Percentiles rank a stretch among this genome's conserved stretches.
Evolutionary conservation across 176 grass and related monocot species (phyloP).

Genomic region (Avena insularis): DNA sequence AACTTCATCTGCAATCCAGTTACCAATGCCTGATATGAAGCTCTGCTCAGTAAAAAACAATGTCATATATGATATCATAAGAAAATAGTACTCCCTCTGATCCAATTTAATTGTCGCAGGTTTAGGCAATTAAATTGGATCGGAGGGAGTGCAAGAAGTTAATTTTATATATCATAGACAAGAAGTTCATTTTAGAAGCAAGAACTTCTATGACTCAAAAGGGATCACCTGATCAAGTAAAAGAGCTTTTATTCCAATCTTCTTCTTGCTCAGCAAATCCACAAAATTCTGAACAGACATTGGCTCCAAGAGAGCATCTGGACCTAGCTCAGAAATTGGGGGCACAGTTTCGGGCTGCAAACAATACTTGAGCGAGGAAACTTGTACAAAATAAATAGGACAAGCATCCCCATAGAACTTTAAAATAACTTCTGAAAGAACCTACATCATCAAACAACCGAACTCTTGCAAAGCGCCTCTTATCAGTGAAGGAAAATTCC

Average conservation of each 20-base stretch:
- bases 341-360: constrained; percentile 80
- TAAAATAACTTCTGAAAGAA: constrained; percentile 17
- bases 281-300: constrained; percentile 66
- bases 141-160: neutral
- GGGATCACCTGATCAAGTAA: constrained; percentile 89
- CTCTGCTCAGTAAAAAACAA: constrained; percentile 51
- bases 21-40: constrained; percentile 94
- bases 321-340: constrained; percentile 93
- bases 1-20: constrained; percentile 95
- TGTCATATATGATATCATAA: neutral
- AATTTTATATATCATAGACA: neutral
- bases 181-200: neutral
- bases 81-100: neutral
- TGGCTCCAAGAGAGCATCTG: constrained; percentile 84
- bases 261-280: constrained; percentile 66
- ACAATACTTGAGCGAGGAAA: constrained; percentile 32
- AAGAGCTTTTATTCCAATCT: constrained; percentile 84
- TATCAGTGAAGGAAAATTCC: constrained; percentile 98
- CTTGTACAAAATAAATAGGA: neutral
- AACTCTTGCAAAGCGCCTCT: constrained; percentile 89
- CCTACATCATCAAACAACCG: constrained; percentile 82
- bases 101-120: too few relatives aligned
- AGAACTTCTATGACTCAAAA: constrained; percentile 7
- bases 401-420: neutral
- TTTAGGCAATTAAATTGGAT: too few relatives aligned